Evolutionary conservation across 306 rosid species (phyloP), one percentile per base, ranked within the genome.

Genomic region (Vachellia pachyceras): DNA sequence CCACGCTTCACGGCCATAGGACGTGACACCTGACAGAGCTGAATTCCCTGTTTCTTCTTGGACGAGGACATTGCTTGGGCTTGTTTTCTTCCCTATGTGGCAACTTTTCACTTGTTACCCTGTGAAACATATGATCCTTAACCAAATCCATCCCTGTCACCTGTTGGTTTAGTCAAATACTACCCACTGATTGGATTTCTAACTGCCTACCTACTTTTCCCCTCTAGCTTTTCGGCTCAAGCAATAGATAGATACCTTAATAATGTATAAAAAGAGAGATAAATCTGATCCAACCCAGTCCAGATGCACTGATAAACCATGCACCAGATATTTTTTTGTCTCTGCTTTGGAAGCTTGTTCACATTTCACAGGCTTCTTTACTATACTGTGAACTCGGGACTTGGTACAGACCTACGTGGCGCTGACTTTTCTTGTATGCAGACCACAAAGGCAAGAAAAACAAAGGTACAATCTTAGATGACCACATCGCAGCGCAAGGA

Each of bases 161-260:
- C n/a, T 57, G 47, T 15, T 4, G 29, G 73, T 82, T 65, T 75
- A 78, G 91, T 91, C 94, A 85, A 29, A 85, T 81, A 75, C 71
- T 69, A 58, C 46, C 66, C 69, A 13, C 23, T 72, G 87, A 87
- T 89, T 87, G 74, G 78, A 85, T 87, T 74, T 41, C 25, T 84
- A 79, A 83, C 87, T 25, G 71, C 82, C 63, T 45, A 14, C 14
- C 14, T 54, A 14, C 25, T 5, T 17, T 50, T 10, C 29, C 54
- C 67, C 5, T 22, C 52, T 64, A 3, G 40, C 58, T 67, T 84
- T 42, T 52, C 73, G n/a, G 75, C 79, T 84, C 89, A 77, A 22
- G 74, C 89, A 86, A 83, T 86, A 55, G 84, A 65, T 39, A 4
- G 3, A 7, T 20, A 20, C 1, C 80, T 29, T 15, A 7, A 15